Evolutionary conservation across 805 yeast species (phyloP).

Genomic region (Metschnikowia arizonensis): DNA sequence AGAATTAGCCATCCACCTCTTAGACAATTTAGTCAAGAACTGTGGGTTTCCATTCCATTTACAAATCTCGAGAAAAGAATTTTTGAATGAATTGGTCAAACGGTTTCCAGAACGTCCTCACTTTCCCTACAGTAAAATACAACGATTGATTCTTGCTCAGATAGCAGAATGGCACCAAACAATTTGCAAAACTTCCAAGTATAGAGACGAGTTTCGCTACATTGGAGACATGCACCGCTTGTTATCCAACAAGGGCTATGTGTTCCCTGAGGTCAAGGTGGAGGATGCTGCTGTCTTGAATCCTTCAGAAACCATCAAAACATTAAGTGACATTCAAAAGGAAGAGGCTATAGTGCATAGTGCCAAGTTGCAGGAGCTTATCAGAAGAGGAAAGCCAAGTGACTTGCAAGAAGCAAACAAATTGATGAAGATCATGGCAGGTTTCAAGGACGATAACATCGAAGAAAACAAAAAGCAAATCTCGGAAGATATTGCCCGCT

Average conservation of each 20-base stretch:
- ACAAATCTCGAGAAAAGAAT: constrained; percentile 92
- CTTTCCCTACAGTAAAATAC: constrained; percentile 73
- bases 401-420: constrained; percentile 95
- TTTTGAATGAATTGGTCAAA: constrained; percentile 86
- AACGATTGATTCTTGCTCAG: constrained; percentile 78
- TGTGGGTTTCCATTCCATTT: constrained; percentile 97
- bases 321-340: constrained; percentile 83
- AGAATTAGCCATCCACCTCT: constrained; percentile 72
- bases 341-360: constrained; percentile 92
- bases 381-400: constrained; percentile 91
- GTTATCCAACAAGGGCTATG: constrained; percentile 83
- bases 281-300: constrained; percentile 92
- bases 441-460: constrained; percentile 80
- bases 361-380: constrained; percentile 92
- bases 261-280: constrained; percentile 84
- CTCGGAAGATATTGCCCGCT: constrained; percentile 76
- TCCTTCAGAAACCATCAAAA: constrained; percentile 81
- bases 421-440: constrained; percentile 97
- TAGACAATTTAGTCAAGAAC: constrained; percentile 91
- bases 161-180: constrained; percentile 98
- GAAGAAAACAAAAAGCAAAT: constrained; percentile 74
- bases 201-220: constrained; percentile 87
- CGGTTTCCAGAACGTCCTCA: constrained; percentile 96
- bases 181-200: constrained; percentile 80
- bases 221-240: constrained; percentile 95